These are phyloP conservation scores for Nepenthes mirabilis DNA, from an alignment of 148 eudicot species.

Conservation along the genomic window DNA sequence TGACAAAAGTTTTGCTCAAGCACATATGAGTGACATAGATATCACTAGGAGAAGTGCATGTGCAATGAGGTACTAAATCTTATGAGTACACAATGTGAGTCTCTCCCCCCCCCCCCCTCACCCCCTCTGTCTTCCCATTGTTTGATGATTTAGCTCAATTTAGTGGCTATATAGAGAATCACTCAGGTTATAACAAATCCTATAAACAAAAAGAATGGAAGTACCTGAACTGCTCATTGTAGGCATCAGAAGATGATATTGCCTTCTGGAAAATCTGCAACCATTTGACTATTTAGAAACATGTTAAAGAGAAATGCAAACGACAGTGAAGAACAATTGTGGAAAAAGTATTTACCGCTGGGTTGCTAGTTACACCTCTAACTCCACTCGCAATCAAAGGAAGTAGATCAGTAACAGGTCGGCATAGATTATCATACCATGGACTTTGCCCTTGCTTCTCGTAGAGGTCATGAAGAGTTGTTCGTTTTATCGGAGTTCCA, in stretches of 20 bases:
- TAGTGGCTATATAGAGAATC: too few relatives aligned
- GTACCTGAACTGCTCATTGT: constrained; percentile 88
- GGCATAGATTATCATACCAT: constrained; percentile 92
- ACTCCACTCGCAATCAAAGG: constrained; percentile 79
- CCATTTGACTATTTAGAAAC: neutral
- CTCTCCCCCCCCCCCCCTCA: too few relatives aligned
- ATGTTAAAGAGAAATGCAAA: neutral
- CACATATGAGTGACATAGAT: too few relatives aligned
- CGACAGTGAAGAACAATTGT: neutral
- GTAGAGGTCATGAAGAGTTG: constrained; percentile 78
- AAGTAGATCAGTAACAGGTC: constrained; percentile 90
- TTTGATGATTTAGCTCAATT: too few relatives aligned
- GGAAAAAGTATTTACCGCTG: constrained; percentile 41
- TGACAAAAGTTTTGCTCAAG: too few relatives aligned
- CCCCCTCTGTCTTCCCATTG: too few relatives aligned
- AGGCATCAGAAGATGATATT: constrained; percentile 87
- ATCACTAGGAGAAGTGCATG: too few relatives aligned
- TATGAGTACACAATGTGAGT: too few relatives aligned
- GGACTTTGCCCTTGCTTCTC: constrained; percentile 94
- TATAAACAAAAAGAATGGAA: too few relatives aligned
- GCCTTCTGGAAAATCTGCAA: constrained; percentile 98
- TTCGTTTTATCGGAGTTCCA: constrained; percentile 47
- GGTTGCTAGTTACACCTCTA: constrained; percentile 97
- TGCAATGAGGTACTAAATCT: too few relatives aligned
- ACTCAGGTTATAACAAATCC: too few relatives aligned